Conservation (phyloP, 2,329 filamentous ascomycete species). For the Talaromyces rugulosus region DNA sequence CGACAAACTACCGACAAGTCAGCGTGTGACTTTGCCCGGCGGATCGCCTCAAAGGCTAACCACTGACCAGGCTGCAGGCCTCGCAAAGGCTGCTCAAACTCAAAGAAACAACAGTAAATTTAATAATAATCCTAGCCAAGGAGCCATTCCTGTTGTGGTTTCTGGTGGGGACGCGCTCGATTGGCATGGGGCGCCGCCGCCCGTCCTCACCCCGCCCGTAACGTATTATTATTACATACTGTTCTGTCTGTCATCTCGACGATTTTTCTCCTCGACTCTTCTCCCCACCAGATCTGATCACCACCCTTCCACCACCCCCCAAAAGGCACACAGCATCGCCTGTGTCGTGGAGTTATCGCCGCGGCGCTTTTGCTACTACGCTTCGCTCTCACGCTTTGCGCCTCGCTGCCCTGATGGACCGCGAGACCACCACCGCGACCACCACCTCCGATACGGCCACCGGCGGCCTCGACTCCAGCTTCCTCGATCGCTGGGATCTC, state of each 20-base stretch:
- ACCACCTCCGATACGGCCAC: constrained; percentile 27
- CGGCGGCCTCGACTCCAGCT: constrained; percentile 35
- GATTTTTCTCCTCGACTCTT: neutral
- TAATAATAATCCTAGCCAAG: neutral
- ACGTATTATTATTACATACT: neutral
- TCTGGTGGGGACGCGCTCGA: neutral
- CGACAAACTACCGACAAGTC: neutral
- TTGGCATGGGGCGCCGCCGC: neutral
- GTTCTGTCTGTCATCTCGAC: neutral
- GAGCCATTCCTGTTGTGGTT: neutral
- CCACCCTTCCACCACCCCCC: neutral
- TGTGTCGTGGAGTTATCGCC: constrained; percentile 1
- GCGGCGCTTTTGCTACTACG: neutral
- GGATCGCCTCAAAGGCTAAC: neutral
- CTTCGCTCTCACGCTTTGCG: neutral
- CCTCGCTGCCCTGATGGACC: constrained; percentile 31
- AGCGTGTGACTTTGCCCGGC: neutral
- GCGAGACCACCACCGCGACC: constrained; percentile 8
- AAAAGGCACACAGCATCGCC: constrained; percentile 4
- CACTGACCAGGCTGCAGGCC: neutral
- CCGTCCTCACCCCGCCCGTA: neutral
- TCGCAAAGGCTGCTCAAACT: neutral
- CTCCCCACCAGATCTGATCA: neutral
- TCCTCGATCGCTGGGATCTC: constrained; percentile 36
- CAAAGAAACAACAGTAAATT: neutral